Evolutionary conservation across 495 filamentous ascomycete genomes (phyloP), one percentile per base, ranked within the genome.

Genomic region (Tricharina praecox): DNA sequence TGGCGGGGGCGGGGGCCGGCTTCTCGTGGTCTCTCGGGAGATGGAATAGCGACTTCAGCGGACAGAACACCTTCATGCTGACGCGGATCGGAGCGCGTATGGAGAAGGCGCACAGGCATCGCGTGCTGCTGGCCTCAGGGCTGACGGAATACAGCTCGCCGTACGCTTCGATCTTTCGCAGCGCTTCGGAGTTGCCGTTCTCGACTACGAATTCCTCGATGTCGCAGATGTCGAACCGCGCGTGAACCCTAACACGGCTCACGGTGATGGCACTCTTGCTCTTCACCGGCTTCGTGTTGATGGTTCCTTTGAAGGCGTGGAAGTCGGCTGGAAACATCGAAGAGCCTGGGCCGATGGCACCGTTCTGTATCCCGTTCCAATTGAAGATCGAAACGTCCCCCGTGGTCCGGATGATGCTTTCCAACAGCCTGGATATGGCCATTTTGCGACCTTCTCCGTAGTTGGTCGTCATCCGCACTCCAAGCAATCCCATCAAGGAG

Each of bases 161-260:
- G 64, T 66, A 50, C 60, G 64, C 39, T 66, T 61, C 10, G 58
- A 47, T 63, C 65, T 53, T 58, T 58, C 3, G 60, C 62, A 15
- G 2, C 11, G 30, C 23, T 35, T 15, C 16, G 15, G 13, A 4
- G 43, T 46, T 46, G 28, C 33, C 18, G 24, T 18, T 25, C 15
- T 47, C 16, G 15, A 47, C 30, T 41, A 58, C 63, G 38, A 68
- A 54, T 45, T 66, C 47, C 13, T 56, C 28, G 20, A 68, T 63
- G 45, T 63, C 57, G 48, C 65, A 64, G 24, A 68, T 63, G 50
- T 68, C 66, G 38, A 67, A 66, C 11, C 65, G 45, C 2, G 59
- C 55, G 32, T 66, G 56, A 40, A 68, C 66, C 3, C 66, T 65
- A 0, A 62, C 60, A 40, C 59, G 64, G 48, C 55, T 64, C 28